Evolutionary conservation across 306 rosid genomes (phyloP).

Genomic region (Corylus heterophylla): DNA sequence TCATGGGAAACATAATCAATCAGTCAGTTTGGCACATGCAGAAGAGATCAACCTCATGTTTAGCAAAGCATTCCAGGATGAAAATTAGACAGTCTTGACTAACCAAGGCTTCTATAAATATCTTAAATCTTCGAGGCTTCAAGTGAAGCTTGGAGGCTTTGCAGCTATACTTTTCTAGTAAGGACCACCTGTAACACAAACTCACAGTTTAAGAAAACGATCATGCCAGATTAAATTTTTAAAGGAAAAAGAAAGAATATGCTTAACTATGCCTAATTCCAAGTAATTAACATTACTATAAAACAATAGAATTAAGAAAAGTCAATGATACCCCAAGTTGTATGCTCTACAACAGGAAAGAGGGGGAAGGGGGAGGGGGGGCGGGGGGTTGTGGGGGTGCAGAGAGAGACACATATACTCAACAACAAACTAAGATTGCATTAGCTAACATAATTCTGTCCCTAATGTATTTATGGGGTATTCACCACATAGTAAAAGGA

Average conservation of each 20-base stretch:
- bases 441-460: conserved; percentile 1
- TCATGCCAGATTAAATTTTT: conserved; percentile 26
- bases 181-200: conserved; percentile 82
- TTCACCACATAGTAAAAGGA: neutral
- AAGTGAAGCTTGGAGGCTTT: conserved; percentile 98
- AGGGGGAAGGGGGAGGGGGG: too few species aligned
- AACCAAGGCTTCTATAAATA: conserved; percentile 95
- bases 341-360: neutral
- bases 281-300: conserved; percentile 6
- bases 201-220: conserved; percentile 26
- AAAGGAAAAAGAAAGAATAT: neutral
- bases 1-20: conserved; percentile 44
- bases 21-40: conserved; percentile 38
- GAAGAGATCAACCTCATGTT: conserved; percentile 8
- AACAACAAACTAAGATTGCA: neutral
- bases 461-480: neutral
- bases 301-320: neutral
- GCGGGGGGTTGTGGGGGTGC: too few species aligned
- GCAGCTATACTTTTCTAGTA: conserved; percentile 95
- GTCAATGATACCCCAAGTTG: conserved; percentile 5
- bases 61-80: conserved; percentile 11
- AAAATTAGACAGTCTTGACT: conserved; percentile 41
- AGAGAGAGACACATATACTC: neutral
- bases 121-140: conserved; percentile 93
- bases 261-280: neutral